Percentiles rank a stretch among this genome's conserved stretches.
Evolutionary conservation across 1,284 basidiomycete species (phyloP).

Genomic region (Grifola frondosa): DNA sequence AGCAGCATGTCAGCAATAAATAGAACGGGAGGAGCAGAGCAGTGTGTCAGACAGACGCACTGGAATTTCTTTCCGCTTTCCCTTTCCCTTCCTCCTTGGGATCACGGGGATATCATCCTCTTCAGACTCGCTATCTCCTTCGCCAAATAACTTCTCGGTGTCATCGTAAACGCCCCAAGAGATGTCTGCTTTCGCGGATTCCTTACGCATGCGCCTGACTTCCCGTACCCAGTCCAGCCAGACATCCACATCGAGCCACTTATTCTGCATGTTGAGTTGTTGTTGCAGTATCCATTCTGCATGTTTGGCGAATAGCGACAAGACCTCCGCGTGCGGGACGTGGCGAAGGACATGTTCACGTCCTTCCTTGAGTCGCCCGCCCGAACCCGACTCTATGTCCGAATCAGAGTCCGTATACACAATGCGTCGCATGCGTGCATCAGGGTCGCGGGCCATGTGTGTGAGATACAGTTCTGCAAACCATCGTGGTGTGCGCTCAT

Average conservation of each 20-base stretch:
- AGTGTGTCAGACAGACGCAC: neutral
- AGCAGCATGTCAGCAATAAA: too few relatives aligned
- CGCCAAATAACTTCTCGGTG: slow-evolving; percentile 9
- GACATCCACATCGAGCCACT: slow-evolving; percentile 38
- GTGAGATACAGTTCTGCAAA: slow-evolving; percentile 39
- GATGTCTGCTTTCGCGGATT: slow-evolving; percentile 24
- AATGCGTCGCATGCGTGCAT: slow-evolving; percentile 34
- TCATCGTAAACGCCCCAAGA: slow-evolving; percentile 31
- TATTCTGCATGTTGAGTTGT: slow-evolving; percentile 28
- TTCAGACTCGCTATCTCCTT: slow-evolving; percentile 7
- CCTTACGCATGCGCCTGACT: slow-evolving; percentile 31
- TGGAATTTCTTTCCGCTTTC: slow-evolving; percentile 6
- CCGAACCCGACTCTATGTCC: slow-evolving; percentile 35
- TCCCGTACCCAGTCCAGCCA: slow-evolving; percentile 46
- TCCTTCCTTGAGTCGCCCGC: slow-evolving; percentile 6
- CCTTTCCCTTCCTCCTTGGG: neutral
- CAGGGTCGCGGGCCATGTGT: slow-evolving; percentile 26
- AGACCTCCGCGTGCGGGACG: slow-evolving; percentile 44
- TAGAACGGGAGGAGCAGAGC: neutral
- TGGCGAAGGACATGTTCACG: slow-evolving; percentile 34
- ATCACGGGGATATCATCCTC: slow-evolving; percentile 7
- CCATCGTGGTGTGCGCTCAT: slow-evolving; percentile 48
- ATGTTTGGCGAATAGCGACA: slow-evolving; percentile 46
- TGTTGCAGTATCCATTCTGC: slow-evolving; percentile 53
- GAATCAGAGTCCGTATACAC: slow-evolving; percentile 28